Conservation (phyloP, 2,329 filamentous ascomycete genomes). For the Xylaria sp. region DNA sequence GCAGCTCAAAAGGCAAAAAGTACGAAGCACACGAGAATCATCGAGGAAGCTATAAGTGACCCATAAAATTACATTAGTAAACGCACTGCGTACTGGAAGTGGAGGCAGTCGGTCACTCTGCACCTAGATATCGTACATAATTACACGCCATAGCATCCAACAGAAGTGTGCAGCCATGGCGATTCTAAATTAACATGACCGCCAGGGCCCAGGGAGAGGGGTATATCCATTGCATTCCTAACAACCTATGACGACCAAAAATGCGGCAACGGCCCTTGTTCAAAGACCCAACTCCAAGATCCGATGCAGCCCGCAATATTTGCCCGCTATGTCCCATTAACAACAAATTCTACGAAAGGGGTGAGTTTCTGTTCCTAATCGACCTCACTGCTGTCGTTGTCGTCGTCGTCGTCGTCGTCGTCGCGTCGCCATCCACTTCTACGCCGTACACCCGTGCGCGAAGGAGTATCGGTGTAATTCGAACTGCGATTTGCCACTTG, state of each 20-base stretch:
- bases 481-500: slow-evolving; percentile 38
- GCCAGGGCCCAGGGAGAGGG: slow-evolving; percentile 16
- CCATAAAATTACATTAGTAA: background rate
- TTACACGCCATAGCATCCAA: background rate
- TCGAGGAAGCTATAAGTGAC: background rate
- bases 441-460: slow-evolving; percentile 26
- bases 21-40: background rate
- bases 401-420: slow-evolving; percentile 43
- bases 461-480: slow-evolving; percentile 38
- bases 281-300: slow-evolving; percentile 27
- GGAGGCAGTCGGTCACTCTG: background rate
- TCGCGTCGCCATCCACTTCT: slow-evolving; percentile 22
- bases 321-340: slow-evolving; percentile 20
- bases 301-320: slow-evolving; percentile 19
- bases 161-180: background rate
- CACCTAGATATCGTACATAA: slow-evolving; percentile 9
- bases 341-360: slow-evolving; percentile 20
- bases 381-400: slow-evolving; percentile 50
- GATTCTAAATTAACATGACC: background rate
- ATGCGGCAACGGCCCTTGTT: slow-evolving; percentile 9
- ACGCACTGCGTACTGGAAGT: background rate
- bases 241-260: slow-evolving; percentile 14
- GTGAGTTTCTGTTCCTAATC: slow-evolving; percentile 43
- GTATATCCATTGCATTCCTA: slow-evolving; percentile 30
- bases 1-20: background rate